Percentiles rank a stretch among this genome's conserved stretches.
These are phyloP conservation scores for Pterocarpus santalinus DNA, from an alignment of 306 rosid species.

Conservation along the genomic window DNA sequence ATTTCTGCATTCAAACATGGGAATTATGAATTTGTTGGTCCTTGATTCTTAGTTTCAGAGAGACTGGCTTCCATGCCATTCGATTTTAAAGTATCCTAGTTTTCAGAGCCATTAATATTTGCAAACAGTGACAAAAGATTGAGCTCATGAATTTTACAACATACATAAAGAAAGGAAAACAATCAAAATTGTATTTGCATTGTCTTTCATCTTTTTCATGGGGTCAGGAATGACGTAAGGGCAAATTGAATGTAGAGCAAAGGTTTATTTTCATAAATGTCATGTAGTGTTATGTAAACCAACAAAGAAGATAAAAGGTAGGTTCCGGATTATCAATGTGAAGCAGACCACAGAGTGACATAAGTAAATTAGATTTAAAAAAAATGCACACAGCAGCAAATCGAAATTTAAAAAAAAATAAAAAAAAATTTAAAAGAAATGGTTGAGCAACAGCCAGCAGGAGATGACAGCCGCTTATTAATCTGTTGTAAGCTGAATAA, in stretches of 20 bases:
- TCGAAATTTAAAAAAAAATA: neutral
- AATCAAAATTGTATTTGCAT: neutral
- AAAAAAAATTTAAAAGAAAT: no score
- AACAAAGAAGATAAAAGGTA: neutral
- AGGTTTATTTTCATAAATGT: no score
- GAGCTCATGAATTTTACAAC: conserved; percentile 5
- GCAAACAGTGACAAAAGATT: neutral
- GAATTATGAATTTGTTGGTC: neutral
- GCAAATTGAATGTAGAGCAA: neutral
- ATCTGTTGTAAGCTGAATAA: conserved; percentile 26
- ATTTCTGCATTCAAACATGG: conserved; percentile 20
- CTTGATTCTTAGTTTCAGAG: neutral
- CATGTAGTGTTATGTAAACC: no score
- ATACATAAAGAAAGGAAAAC: neutral
- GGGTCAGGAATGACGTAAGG: neutral
- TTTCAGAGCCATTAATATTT: conserved; percentile 1
- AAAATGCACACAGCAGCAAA: neutral
- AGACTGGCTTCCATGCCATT: conserved; percentile 2
- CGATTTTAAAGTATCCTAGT: conserved; percentile 19
- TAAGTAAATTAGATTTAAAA: no score
- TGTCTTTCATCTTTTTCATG: conserved; percentile 5
- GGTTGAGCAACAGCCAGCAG: neutral
- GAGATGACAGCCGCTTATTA: conserved; percentile 1
- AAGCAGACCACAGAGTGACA: neutral
- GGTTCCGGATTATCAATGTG: neutral